Evolutionary conservation across 2,329 filamentous ascomycete genomes (phyloP), one percentile per base, ranked within the genome.

Genomic region (Fusarium napiforme): DNA sequence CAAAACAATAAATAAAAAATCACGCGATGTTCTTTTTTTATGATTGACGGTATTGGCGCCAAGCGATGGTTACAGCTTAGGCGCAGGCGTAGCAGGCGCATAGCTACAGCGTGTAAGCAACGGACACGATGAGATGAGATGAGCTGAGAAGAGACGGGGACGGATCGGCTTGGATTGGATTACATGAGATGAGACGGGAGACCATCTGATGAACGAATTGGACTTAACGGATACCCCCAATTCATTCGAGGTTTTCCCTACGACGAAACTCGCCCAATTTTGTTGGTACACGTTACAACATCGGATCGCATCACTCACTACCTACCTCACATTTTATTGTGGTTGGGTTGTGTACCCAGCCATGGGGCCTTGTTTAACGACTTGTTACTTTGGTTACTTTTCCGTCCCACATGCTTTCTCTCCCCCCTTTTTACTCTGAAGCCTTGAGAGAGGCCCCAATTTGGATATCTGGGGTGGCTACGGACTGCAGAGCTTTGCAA

Each of bases 11-110:
- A 34, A 58, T 72, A 72, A 69, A 67, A 69, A 67, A 63, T 47
- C 32, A 67, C 66, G 67, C 67, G 46, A 63, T 45, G 28, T 59
- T 56, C 60, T 50, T 69, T 36, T 77, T 77, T 69, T 69, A 78
- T 63, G 71, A 78, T 71, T 79, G 73, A 75, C 55, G 67, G 73
- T n/a, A 74, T 73, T 75, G 66, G 73, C 67, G 71, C 64, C 65
- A 72, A 52, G 62, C 56, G 55, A 72, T 58, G 45, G 60, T 47
- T 56, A 60, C 61, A 64, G 37, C 59, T 70, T 47, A 55, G 61
- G 75, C 60, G 69, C 67, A 67, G 72, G 74, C 70, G 67, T 74
- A 74, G 49, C 46, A 67, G 60, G 71, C 64, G 60, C 60, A 72
- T 63, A n/a, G 36, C 50, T 55, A 64, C 56, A 67, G 53, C 45